phyloP scores from a whole-genome alignment of 2,329 filamentous ascomycete genomes.

The Penicillium psychrosexuale region DNA sequence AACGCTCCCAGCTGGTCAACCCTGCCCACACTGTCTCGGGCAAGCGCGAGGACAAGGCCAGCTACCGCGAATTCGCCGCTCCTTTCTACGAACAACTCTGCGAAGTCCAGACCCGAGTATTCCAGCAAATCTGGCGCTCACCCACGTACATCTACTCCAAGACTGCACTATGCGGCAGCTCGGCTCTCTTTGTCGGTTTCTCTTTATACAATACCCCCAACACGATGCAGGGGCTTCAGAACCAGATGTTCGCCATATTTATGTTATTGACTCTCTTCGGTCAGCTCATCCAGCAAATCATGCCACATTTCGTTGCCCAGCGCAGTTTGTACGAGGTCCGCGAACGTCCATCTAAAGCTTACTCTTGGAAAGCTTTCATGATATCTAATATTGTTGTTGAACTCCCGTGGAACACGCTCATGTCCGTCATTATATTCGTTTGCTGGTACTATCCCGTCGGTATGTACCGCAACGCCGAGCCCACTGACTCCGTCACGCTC shows the following conservation, averaged over 20 bases:
- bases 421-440: conserved; percentile 64
- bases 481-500: neutral
- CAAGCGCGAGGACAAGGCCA: too few species aligned
- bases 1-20: too few species aligned
- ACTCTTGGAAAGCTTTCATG: conserved; percentile 70
- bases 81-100: conserved; percentile 34
- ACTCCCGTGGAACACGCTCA: conserved; percentile 32
- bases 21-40: too few species aligned
- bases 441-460: conserved; percentile 68
- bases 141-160: conserved; percentile 67
- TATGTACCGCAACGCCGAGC: conserved; percentile 43
- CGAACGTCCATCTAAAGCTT: conserved; percentile 61
- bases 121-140: neutral
- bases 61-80: conserved; percentile 68
- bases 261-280: conserved; percentile 62
- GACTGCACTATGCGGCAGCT: conserved; percentile 60
- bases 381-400: conserved; percentile 1
- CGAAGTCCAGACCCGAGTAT: neutral
- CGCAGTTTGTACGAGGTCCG: conserved; percentile 56
- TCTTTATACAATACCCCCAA: conserved; percentile 71
- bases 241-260: conserved; percentile 84
- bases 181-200: conserved; percentile 74
- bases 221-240: conserved; percentile 74
- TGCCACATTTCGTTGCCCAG: conserved; percentile 55
- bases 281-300: conserved; percentile 53